A percentile compares a stretch with the other conserved stretches of the same genome.
Conservation (phyloP, 2,329 filamentous ascomycete species). For the Bipolaris oryzae region DNA sequence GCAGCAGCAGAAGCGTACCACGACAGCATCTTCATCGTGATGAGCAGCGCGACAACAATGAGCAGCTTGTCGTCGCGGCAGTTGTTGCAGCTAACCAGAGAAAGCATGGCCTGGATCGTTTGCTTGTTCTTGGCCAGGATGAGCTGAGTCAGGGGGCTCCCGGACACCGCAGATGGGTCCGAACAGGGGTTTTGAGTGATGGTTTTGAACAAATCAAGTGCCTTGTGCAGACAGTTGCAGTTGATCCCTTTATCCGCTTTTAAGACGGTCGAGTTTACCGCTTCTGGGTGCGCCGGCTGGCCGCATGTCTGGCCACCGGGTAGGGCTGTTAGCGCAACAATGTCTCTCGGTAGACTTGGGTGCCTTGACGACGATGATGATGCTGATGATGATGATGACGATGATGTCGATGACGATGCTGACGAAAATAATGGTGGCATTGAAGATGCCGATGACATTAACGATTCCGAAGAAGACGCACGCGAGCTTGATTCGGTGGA, state of each 20-base stretch:
- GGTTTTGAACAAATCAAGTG: slow-evolving; percentile 9
- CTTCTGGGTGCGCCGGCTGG: neutral
- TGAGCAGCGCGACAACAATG: slow-evolving; percentile 8
- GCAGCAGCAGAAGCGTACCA: slow-evolving; percentile 10
- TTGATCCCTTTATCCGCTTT: neutral
- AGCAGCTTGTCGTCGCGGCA: slow-evolving; percentile 7
- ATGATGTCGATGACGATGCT: neutral
- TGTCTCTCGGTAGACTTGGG: neutral
- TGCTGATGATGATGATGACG: neutral
- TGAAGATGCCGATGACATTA: neutral
- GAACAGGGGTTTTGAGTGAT: slow-evolving; percentile 6
- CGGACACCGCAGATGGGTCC: neutral
- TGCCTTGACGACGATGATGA: slow-evolving; percentile 1
- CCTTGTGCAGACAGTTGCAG: slow-evolving; percentile 12
- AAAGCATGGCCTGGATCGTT: slow-evolving; percentile 7
- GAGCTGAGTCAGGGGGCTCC: neutral
- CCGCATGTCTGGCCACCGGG: neutral
- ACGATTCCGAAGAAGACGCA: neutral
- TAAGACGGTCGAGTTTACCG: neutral
- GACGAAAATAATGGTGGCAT: neutral
- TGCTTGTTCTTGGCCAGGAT: slow-evolving; percentile 11
- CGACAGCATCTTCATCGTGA: slow-evolving; percentile 11
- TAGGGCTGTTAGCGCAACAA: neutral
- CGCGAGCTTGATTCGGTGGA: neutral
- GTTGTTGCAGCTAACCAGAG: slow-evolving; percentile 1